A percentile compares a stretch with the other conserved stretches of the same genome.
Evolutionary conservation across 2,329 filamentous ascomycete genomes (phyloP).

Genomic region (Penicillium nordicum): DNA sequence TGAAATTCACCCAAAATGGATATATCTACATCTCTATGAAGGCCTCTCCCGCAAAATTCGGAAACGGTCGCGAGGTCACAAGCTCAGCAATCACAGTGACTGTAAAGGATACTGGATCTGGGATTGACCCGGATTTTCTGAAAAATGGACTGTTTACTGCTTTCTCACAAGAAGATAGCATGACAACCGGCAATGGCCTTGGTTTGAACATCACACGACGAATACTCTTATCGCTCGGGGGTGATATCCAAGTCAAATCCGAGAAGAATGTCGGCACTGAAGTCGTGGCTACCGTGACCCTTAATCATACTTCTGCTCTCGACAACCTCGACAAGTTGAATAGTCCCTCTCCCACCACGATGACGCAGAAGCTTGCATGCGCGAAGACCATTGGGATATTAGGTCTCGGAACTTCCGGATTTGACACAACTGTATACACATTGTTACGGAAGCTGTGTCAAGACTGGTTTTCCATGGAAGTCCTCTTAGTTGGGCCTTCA

Average conservation of each 20-base stretch:
- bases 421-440: slow-evolving; percentile 8
- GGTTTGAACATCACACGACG: slow-evolving; percentile 57
- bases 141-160: slow-evolving; percentile 48
- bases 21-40: slow-evolving; percentile 10
- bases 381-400: slow-evolving; percentile 21
- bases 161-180: slow-evolving; percentile 58
- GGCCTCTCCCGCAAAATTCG: not conserved
- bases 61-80: not conserved
- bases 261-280: slow-evolving; percentile 27
- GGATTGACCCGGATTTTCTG: slow-evolving; percentile 26
- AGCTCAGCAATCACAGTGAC: slow-evolving; percentile 19
- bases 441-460: slow-evolving; percentile 20
- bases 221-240: slow-evolving; percentile 27
- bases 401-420: slow-evolving; percentile 12
- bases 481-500: not conserved
- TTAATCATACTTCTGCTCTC: not conserved
- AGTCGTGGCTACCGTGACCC: slow-evolving; percentile 7
- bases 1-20: slow-evolving; percentile 16
- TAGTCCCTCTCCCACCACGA: not conserved
- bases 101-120: slow-evolving; percentile 32
- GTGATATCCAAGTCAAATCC: slow-evolving; percentile 28
- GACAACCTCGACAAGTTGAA: not conserved
- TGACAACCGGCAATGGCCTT: slow-evolving; percentile 57
- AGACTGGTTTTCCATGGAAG: slow-evolving; percentile 19
- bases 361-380: not conserved